Base-by-base conservation (phyloP, 2,329 filamentous ascomycete species). In the Rhynchosporium agropyri region DNA sequence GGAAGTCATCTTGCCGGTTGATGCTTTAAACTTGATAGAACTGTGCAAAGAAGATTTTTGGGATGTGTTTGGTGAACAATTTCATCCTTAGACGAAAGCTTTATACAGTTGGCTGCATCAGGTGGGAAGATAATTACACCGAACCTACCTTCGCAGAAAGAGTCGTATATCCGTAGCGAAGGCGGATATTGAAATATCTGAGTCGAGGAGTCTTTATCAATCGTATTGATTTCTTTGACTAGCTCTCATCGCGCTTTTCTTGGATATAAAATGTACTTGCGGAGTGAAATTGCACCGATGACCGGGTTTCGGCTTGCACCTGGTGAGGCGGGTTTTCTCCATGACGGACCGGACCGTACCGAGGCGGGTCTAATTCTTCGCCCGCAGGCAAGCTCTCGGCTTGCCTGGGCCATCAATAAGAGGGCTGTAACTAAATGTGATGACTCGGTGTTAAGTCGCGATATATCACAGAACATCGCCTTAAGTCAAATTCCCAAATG, bases 1-100 rank as follows among this genome's bases (percentile, higher is more conserved):
- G 56, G 42, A 50, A 15, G 56, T 36, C 51, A 54, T 54, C 9
- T 36, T 36, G 50, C 4, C 20, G n/a, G 12, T 38, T n/a, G 46
- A 29, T 49, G 13, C 13, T n/a, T 1, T 20, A 7, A 43, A 4
- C 8, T 6, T 13, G 13, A n/a, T n/a, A 6, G 1, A 43, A 12
- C 0, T 4, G 4, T 43, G 3, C 13, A 43, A n/a, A 5, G 8
- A 43, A n/a, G 15, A n/a, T 43, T 43, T 20, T n/a, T n/a, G 42
- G 13, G 20, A 3, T 3, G 12, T 43, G 42, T 43, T n/a, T n/a
- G 42, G 13, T 3, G 20, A 20, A 20, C 20, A 20, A 20, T 20
- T 20, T 20, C 20, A 20, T 20, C 20, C 20, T 20, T 20, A 6
- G 33, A 36, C 33, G 33, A 10, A 36, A 10, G n/a, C 26, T 20